phyloP scores from a whole-genome alignment of 139 green algal species.

The Tetradesmus lagerheimii region DNA sequence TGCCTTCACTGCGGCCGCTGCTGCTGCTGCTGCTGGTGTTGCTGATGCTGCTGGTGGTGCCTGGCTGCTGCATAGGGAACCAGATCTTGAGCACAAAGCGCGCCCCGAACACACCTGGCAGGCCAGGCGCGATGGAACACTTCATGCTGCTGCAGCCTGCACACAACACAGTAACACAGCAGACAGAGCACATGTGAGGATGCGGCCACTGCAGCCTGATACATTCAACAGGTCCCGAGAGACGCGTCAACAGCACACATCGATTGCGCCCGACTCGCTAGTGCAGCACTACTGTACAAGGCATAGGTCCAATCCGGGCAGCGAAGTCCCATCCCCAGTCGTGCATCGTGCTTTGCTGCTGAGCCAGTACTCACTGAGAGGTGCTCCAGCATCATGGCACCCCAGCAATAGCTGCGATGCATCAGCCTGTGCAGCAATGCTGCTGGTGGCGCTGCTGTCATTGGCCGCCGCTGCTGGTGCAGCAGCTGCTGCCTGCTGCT shows the following conservation, averaged over 20 bases:
- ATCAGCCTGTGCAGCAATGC: not conserved
- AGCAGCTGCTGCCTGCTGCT: not conserved
- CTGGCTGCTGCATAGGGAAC: slow-evolving; percentile 42
- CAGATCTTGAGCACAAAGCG: slow-evolving; percentile 65
- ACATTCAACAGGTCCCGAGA: too few relatives aligned
- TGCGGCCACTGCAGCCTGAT: too few relatives aligned
- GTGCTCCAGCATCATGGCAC: not conserved
- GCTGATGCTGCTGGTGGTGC: not conserved
- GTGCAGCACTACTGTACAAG: too few relatives aligned
- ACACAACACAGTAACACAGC: not conserved
- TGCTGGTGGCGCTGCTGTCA: slow-evolving; percentile 28
- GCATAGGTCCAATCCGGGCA: too few relatives aligned
- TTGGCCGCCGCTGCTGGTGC: slow-evolving; percentile 1
- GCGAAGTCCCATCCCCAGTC: too few relatives aligned
- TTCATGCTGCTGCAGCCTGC: slow-evolving; percentile 61
- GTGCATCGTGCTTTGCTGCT: too few relatives aligned
- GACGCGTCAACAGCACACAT: not conserved
- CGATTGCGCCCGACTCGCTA: too few relatives aligned
- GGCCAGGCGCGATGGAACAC: slow-evolving; percentile 54
- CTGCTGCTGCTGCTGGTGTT: not conserved
- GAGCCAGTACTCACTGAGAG: not conserved
- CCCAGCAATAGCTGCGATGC: slow-evolving; percentile 18
- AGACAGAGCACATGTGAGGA: not conserved
- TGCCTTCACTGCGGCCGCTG: not conserved
- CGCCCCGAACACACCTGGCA: slow-evolving; percentile 54